phyloP scores from a whole-genome alignment of 768 basidiomycete species.

The Naematelia aurantialba region DNA sequence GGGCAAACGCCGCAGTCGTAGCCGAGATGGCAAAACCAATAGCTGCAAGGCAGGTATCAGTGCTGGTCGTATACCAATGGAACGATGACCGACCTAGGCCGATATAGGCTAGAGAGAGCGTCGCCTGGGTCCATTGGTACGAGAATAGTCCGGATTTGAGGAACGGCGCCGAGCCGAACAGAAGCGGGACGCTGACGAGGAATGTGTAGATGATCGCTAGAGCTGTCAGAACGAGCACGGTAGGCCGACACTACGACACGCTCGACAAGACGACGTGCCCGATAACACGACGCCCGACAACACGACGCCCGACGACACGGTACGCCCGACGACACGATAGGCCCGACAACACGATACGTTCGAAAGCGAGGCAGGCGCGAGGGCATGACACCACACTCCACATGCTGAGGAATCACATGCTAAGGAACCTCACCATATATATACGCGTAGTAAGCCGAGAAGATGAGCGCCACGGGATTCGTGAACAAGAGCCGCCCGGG shows the following conservation, averaged over 20 bases:
- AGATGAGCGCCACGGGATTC: constrained; percentile 42
- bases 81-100: constrained; percentile 37
- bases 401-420: neutral
- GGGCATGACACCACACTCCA: neutral
- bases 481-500: constrained; percentile 39
- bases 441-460: constrained; percentile 43
- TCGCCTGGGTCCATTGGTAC: constrained; percentile 32
- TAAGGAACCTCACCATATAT: constrained; percentile 31
- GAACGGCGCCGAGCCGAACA: constrained; percentile 40
- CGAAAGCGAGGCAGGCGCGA: no score
- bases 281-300: no score
- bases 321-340: no score
- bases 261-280: no score
- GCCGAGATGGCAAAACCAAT: constrained; percentile 32
- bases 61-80: no score
- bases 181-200: constrained; percentile 37
- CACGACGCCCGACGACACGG: no score
- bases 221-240: constrained; percentile 2
- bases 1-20: constrained; percentile 26
- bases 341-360: no score
- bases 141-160: constrained; percentile 24
- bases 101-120: constrained; percentile 38
- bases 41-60: constrained; percentile 20
- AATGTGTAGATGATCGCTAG: constrained; percentile 42
- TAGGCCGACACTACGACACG: neutral